These are phyloP conservation scores for Russula brevipes DNA, from an alignment of 768 basidiomycete genomes.

Conservation along the genomic window DNA sequence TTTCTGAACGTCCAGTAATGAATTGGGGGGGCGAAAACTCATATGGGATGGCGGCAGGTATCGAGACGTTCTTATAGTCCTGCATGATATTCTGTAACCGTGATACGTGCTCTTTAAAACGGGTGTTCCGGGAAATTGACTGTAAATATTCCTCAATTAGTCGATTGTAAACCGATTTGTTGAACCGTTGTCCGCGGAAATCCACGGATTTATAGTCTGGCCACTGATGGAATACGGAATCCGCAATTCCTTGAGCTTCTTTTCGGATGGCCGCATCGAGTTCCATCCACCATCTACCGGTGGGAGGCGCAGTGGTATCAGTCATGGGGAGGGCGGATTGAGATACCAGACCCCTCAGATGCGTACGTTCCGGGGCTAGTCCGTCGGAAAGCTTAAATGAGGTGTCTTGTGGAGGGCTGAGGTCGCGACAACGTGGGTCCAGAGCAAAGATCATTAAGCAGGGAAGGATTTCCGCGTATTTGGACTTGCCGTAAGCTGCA, in stretches of 20 bases:
- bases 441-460: neutral
- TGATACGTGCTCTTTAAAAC: neutral
- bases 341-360: neutral
- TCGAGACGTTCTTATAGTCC: neutral
- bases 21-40: neutral
- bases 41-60: neutral
- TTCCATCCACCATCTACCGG: neutral
- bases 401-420: neutral
- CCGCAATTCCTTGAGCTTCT: neutral
- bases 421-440: neutral
- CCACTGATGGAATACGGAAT: neutral
- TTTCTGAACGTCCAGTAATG: neutral
- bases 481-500: neutral
- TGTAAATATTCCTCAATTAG: neutral
- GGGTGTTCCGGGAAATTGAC: neutral
- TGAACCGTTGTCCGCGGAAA: neutral
- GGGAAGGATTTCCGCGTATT: neutral
- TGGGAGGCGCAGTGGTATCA: neutral
- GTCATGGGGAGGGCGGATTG: neutral
- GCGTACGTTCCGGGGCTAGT: neutral
- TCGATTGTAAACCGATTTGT: neutral
- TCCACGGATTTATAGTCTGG: neutral
- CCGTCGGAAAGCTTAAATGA: slow-evolving; percentile 8
- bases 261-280: neutral
- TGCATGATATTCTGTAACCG: neutral